These are phyloP conservation scores for Tephrocybe sp. DNA, from an alignment of 768 basidiomycete genomes.

Conservation along the genomic window DNA sequence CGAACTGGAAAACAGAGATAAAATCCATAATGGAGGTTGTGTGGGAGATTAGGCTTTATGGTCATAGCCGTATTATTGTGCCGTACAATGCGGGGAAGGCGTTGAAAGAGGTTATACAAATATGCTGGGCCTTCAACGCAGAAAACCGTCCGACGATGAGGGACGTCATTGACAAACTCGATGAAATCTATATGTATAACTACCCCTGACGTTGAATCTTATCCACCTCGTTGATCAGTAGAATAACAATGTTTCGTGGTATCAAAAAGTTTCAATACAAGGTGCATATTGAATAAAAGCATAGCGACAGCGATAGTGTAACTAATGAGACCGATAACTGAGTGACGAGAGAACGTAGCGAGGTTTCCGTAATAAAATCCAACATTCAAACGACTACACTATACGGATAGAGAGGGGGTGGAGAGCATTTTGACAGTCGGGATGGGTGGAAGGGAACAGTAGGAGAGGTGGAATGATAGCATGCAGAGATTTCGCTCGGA, in stretches of 20 bases:
- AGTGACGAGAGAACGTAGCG: conserved; percentile 4
- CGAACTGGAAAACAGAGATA: not conserved
- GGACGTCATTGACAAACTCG: conserved; percentile 6
- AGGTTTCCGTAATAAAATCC: conserved; percentile 15
- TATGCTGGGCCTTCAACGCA: not conserved
- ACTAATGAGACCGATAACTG: conserved; percentile 7
- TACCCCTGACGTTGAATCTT: too few relatives aligned
- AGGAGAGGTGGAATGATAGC: conserved; percentile 3
- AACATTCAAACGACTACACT: not conserved
- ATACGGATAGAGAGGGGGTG: conserved; percentile 1
- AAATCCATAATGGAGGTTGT: not conserved
- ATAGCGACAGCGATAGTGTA: conserved; percentile 8
- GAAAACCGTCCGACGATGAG: conserved; percentile 1
- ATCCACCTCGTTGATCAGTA: too few relatives aligned
- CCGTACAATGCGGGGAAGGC: too few relatives aligned
- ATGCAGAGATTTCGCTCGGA: conserved; percentile 8
- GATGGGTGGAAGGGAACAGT: not conserved
- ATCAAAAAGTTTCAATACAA: conserved; percentile 1
- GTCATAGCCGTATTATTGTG: not conserved
- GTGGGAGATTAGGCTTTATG: not conserved
- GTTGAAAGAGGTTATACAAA: too few relatives aligned
- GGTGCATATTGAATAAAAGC: conserved; percentile 6
- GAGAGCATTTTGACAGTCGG: not conserved
- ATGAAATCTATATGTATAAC: conserved; percentile 4
- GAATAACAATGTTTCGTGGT: too few relatives aligned